A percentile compares a stretch with the other conserved stretches of the same genome.
These are phyloP conservation scores for Chaetomidium leptoderma DNA, from an alignment of 495 filamentous ascomycete genomes.

Conservation along the genomic window DNA sequence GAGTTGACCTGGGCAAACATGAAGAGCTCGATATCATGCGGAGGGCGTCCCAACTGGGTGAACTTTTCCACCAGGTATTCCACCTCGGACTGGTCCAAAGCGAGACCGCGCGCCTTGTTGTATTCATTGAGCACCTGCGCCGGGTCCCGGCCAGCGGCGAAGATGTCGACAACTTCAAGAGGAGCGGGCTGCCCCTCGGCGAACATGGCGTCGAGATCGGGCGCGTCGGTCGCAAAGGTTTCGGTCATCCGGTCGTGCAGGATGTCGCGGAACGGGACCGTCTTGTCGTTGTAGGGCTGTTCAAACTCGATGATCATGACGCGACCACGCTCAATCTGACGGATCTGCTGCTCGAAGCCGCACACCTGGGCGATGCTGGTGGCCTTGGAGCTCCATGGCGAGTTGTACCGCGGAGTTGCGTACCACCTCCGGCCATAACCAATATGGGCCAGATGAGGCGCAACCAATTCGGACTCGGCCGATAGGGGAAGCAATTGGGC, in stretches of 20 bases:
- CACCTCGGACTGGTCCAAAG: conserved; percentile 82
- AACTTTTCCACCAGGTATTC: conserved; percentile 89
- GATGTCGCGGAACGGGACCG: conserved; percentile 60
- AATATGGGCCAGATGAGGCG: conserved; percentile 25
- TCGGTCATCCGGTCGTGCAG: conserved; percentile 95
- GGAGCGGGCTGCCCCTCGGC: conserved; percentile 65
- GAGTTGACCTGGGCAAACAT: conserved; percentile 99
- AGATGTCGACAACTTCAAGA: conserved; percentile 68
- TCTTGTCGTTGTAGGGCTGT: conserved; percentile 42
- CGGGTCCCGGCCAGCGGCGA: conserved; percentile 55
- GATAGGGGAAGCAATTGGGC: conserved; percentile 41
- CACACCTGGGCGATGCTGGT: conserved; percentile 93
- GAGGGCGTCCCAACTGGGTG: conserved; percentile 65
- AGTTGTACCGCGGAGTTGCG: conserved; percentile 81
- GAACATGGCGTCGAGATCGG: conserved; percentile 72
- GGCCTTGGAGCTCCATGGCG: conserved; percentile 95
- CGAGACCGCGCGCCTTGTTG: conserved; percentile 76
- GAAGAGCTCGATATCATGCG: conserved; percentile 91
- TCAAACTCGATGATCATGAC: conserved; percentile 62
- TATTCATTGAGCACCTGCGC: conserved; percentile 71
- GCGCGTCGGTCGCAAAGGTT: conserved; percentile 58
- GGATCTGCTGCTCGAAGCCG: conserved; percentile 64
- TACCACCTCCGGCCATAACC: conserved; percentile 48
- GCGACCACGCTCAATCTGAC: conserved; percentile 84
- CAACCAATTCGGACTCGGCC: conserved; percentile 10